Conservation (phyloP, 148 eudicot genomes). For the Oxyria digyna region DNA sequence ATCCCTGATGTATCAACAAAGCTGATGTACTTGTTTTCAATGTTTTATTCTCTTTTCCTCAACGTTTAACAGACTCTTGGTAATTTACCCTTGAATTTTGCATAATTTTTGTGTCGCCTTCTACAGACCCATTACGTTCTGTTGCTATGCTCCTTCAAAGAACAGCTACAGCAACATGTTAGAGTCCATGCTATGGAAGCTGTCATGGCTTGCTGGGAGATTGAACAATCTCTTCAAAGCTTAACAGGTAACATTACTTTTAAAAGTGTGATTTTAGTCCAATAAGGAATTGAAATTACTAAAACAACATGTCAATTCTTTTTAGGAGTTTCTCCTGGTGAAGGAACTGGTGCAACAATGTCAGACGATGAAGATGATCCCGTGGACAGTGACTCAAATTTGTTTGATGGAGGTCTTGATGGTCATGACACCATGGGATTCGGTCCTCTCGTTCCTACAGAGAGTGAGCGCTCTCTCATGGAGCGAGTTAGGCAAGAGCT, state of each 20-base stretch:
- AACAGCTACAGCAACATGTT: constrained; percentile 88
- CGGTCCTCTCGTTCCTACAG: constrained; percentile 56
- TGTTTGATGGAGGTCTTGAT: constrained; percentile 49
- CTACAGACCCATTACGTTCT: constrained; percentile 72
- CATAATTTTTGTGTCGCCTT: constrained; percentile 5
- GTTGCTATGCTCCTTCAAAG: constrained; percentile 87
- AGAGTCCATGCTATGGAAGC: constrained; percentile 98
- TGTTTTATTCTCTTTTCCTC: no score
- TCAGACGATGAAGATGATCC: constrained; percentile 90
- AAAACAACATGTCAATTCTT: background rate
- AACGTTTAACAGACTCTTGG: background rate
- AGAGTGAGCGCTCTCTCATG: constrained; percentile 57
- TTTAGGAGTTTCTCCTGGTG: constrained; percentile 58
- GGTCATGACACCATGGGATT: constrained; percentile 47
- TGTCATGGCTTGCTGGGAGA: constrained; percentile 98
- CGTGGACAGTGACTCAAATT: constrained; percentile 35
- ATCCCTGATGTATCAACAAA: background rate
- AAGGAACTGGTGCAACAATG: constrained; percentile 63
- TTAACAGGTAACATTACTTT: constrained; percentile 41
- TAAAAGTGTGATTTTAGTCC: background rate
- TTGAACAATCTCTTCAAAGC: constrained; percentile 91
- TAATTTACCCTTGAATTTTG: background rate
- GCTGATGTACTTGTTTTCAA: background rate
- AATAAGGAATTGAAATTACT: no score
- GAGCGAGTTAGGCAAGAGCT: constrained; percentile 67